phyloP scores from a whole-genome alignment of 305 asterid genomes.

The Fraxinus angustifolia region DNA sequence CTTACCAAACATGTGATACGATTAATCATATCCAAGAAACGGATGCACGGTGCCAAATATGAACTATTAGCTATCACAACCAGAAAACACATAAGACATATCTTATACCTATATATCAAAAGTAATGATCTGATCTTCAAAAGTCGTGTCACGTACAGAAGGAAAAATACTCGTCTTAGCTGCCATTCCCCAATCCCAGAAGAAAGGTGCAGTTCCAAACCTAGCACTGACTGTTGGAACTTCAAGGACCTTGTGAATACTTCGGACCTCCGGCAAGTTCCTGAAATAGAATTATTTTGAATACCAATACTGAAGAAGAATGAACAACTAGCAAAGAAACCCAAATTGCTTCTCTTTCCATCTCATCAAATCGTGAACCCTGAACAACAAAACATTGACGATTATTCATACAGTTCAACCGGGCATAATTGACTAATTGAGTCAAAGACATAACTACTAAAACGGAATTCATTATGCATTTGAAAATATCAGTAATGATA shows the following conservation, averaged over 20 bases:
- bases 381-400: neutral
- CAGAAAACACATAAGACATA: neutral
- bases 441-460: neutral
- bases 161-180: conserved; percentile 52
- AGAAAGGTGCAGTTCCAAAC: conserved; percentile 58
- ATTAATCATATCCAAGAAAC: neutral
- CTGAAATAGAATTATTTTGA: conserved; percentile 25
- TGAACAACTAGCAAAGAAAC: neutral
- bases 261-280: conserved; percentile 58
- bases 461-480: neutral
- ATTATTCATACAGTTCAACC: neutral
- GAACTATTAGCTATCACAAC: neutral
- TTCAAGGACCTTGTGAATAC: conserved; percentile 49
- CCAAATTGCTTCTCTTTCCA: neutral
- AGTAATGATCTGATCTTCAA: conserved; percentile 7
- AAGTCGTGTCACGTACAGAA: conserved; percentile 34
- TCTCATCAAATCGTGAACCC: neutral
- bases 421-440: neutral
- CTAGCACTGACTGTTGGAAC: conserved; percentile 63
- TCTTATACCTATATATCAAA: neutral
- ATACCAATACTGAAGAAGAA: neutral
- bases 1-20: neutral
- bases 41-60: neutral
- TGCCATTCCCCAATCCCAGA: conserved; percentile 68
- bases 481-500: neutral